Evolutionary conservation across 148 eudicot genomes (phyloP).

Genomic region (Beta vulgaris): DNA sequence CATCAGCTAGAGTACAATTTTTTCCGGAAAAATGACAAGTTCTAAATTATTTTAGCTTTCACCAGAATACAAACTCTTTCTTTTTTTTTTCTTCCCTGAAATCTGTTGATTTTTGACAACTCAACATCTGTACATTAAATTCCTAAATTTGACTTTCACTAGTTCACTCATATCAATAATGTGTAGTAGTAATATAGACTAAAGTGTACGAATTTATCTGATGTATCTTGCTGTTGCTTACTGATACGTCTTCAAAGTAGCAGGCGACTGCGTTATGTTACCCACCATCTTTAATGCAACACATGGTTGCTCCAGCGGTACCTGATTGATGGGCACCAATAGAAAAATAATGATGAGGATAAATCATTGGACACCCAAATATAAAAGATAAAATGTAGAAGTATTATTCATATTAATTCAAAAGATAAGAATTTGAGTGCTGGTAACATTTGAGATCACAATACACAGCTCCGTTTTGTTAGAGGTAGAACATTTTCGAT

Average conservation of each 20-base stretch:
- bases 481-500: no score
- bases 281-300: constrained; percentile 64
- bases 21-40: background rate
- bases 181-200: background rate
- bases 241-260: constrained; percentile 9
- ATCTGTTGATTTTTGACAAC: background rate
- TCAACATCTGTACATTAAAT: background rate
- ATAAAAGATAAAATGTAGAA: no score
- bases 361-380: no score
- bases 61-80: background rate
- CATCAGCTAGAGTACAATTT: background rate
- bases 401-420: no score
- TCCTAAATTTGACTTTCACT: background rate
- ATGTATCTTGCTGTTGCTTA: background rate
- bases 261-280: constrained; percentile 60
- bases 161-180: background rate
- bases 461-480: constrained; percentile 19
- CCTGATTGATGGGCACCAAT: constrained; percentile 26
- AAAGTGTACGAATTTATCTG: background rate
- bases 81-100: background rate
- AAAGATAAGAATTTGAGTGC: background rate
- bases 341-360: background rate
- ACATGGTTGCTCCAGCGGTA: constrained; percentile 81
- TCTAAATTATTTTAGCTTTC: background rate
- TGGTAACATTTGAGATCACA: background rate